Evolutionary conservation across 768 basidiomycete genomes (phyloP).

Genomic region (Inosperma sp.): DNA sequence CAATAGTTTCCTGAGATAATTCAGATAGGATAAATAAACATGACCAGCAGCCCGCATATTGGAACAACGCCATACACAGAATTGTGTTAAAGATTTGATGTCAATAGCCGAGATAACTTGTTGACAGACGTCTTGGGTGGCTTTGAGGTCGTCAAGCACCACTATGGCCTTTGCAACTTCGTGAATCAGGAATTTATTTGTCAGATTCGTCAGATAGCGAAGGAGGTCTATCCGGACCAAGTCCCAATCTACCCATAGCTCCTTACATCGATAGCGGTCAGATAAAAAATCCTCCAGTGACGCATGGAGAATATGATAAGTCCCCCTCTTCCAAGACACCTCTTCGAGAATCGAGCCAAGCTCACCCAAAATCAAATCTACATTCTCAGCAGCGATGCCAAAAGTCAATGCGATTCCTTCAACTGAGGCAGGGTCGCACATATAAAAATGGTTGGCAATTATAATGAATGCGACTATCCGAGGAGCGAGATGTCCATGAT

Average conservation of each 20-base stretch:
- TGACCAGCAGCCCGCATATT: not conserved
- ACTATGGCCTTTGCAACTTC: too few relatives aligned
- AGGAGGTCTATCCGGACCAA: constrained; percentile 2
- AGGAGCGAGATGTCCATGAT: not conserved
- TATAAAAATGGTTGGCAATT: not conserved
- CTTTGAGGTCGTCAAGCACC: not conserved
- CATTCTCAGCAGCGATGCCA: not conserved
- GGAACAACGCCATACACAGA: too few relatives aligned
- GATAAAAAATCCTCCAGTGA: not conserved
- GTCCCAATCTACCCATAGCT: not conserved
- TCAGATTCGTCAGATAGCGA: not conserved
- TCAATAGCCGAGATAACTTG: not conserved
- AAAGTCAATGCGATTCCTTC: not conserved
- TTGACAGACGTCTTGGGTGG: not conserved
- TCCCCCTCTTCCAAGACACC: not conserved
- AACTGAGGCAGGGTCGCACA: not conserved
- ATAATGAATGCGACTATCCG: constrained; percentile 3
- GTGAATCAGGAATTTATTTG: too few relatives aligned
- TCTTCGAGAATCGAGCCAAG: not conserved
- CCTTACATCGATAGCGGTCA: not conserved
- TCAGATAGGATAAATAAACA: not conserved
- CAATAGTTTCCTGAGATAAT: not conserved
- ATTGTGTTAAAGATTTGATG: not conserved
- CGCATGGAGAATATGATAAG: not conserved
- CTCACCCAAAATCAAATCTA: not conserved